phyloP scores from a whole-genome alignment of 257 asterid species.

The Scutellaria minor region DNA sequence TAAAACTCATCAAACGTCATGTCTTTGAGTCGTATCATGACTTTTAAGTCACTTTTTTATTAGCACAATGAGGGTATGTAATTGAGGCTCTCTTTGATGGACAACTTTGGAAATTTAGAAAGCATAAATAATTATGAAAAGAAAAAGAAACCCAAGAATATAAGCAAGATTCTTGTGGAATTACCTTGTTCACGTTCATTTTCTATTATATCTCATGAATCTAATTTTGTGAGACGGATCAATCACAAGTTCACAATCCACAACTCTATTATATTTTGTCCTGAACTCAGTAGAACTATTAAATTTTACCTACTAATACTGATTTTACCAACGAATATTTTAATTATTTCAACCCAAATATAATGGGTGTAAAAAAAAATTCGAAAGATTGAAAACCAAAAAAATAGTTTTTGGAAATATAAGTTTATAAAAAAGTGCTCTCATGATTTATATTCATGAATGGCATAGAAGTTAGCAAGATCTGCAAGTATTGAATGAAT shows the following conservation, averaged over 20 bases:
- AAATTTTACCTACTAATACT: too few relatives aligned
- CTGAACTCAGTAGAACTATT: too few relatives aligned
- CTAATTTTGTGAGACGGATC: too few relatives aligned
- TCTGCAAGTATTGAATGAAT: conserved; percentile 11
- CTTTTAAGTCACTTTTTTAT: conserved; percentile 23
- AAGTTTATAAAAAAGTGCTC: too few relatives aligned
- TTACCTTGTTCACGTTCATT: conserved; percentile 18
- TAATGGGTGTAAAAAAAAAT: too few relatives aligned
- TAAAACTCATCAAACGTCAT: conserved; percentile 23
- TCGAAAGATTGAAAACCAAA: too few relatives aligned
- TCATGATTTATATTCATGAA: background rate
- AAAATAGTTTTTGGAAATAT: too few relatives aligned
- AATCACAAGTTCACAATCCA: too few relatives aligned
- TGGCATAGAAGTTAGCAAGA: conserved; percentile 13
- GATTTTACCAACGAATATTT: too few relatives aligned
- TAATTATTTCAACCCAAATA: too few relatives aligned
- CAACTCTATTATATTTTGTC: too few relatives aligned
- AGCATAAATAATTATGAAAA: background rate
- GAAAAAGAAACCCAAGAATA: background rate
- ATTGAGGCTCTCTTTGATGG: conserved; percentile 3
- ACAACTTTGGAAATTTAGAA: conserved; percentile 5
- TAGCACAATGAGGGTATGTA: conserved; percentile 31
- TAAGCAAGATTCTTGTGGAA: conserved; percentile 19
- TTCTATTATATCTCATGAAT: background rate
- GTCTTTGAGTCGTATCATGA: conserved; percentile 30